A percentile compares a stretch with the other conserved stretches of the same genome.
These are phyloP conservation scores for Zymoseptoria crescenta DNA, from an alignment of 2,329 filamentous ascomycete genomes.

Conservation along the genomic window DNA sequence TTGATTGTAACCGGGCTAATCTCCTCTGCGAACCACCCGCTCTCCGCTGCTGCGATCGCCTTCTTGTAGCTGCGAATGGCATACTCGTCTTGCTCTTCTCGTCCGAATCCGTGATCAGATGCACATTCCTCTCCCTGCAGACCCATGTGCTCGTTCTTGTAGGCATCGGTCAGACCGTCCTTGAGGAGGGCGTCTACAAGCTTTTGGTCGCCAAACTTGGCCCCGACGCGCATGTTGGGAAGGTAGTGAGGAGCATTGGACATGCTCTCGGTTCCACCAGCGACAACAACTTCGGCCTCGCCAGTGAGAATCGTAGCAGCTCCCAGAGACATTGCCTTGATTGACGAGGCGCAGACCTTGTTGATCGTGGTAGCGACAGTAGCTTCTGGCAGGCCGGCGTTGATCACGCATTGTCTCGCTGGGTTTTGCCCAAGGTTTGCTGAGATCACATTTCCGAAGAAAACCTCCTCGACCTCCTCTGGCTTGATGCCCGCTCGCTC, in stretches of 20 bases:
- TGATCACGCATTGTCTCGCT: conserved; percentile 85
- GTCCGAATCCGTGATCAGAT: conserved; percentile 68
- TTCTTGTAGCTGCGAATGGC: conserved; percentile 93
- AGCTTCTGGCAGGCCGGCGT: conserved; percentile 72
- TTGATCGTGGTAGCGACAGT: conserved; percentile 90
- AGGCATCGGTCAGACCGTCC: conserved; percentile 90
- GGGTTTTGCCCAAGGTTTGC: conserved; percentile 95
- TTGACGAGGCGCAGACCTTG: conserved; percentile 94
- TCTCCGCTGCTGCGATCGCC: conserved; percentile 76
- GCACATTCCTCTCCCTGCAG: conserved; percentile 88
- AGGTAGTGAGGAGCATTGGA: conserved; percentile 96
- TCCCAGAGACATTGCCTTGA: conserved; percentile 91
- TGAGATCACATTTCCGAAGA: conserved; percentile 96
- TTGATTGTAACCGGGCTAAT: conserved; percentile 85
- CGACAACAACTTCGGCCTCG: conserved; percentile 85
- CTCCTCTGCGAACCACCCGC: conserved; percentile 73
- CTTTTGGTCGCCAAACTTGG: conserved; percentile 87
- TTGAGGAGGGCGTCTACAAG: conserved; percentile 87
- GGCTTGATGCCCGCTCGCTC: conserved; percentile 82
- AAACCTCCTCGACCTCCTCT: conserved; percentile 88
- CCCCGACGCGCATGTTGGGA: conserved; percentile 72
- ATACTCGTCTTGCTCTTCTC: conserved; percentile 89
- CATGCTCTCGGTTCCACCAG: conserved; percentile 96
- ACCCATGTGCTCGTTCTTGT: conserved; percentile 96
- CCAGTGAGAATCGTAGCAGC: conserved; percentile 97